Conservation (phyloP, 139 green algal genomes). For the Chlorella sp. region DNA sequence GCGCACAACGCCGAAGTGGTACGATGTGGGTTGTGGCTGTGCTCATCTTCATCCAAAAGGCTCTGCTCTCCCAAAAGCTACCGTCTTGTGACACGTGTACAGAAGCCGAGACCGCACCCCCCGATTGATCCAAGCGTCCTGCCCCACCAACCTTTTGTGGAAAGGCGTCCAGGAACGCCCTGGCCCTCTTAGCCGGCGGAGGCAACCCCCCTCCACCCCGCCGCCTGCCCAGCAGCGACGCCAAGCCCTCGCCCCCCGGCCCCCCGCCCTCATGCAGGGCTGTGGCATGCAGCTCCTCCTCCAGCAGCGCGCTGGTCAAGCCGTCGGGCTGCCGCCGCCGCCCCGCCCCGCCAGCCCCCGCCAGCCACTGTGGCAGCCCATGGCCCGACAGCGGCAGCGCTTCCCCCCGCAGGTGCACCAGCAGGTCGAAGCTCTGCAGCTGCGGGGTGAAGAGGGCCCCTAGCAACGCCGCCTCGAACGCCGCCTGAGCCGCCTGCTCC, state of each 20-base stretch:
- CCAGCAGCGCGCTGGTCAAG: slow-evolving; percentile 9
- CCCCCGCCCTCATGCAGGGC: neutral
- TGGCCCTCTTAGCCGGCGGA: slow-evolving; percentile 26
- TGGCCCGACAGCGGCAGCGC: slow-evolving; percentile 25
- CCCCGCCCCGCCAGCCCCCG: neutral
- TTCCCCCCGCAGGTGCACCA: slow-evolving; percentile 53
- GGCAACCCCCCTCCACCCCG: too few relatives aligned
- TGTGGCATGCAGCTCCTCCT: too few relatives aligned
- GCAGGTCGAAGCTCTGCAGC: slow-evolving; percentile 48
- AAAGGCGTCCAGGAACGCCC: slow-evolving; percentile 37
- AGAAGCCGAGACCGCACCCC: too few relatives aligned
- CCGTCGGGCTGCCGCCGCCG: slow-evolving; percentile 12
- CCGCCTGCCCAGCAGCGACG: too few relatives aligned
- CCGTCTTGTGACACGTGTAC: too few relatives aligned
- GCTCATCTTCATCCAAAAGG: too few relatives aligned
- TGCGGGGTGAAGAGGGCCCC: neutral
- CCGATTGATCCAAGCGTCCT: too few relatives aligned
- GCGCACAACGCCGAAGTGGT: too few relatives aligned
- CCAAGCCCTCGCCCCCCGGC: too few relatives aligned
- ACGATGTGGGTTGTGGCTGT: neutral
- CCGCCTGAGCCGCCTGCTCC: too few relatives aligned
- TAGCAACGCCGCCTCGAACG: slow-evolving; percentile 3
- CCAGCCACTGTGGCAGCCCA: neutral
- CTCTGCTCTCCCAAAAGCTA: too few relatives aligned
- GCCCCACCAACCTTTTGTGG: slow-evolving; percentile 38